Conservation (phyloP, 1,139 yeast species). For the Blastobotrys petasosporus region DNA sequence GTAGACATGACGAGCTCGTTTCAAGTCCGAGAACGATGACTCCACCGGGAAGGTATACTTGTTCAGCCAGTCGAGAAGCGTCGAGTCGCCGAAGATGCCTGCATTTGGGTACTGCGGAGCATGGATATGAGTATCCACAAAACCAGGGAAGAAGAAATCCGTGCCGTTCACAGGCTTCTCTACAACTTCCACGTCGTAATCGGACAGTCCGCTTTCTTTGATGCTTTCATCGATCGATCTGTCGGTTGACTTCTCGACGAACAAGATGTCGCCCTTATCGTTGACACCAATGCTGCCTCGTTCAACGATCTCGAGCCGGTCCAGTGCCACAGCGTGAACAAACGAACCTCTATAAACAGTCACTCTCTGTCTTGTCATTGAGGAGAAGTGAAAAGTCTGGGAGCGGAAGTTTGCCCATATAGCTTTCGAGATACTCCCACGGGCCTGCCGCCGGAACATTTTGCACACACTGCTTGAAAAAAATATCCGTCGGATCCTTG, state of each 20-base stretch:
- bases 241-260: conserved; percentile 31
- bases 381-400: too few relatives aligned
- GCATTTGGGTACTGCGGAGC: conserved; percentile 95
- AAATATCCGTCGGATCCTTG: too few relatives aligned
- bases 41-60: conserved; percentile 88
- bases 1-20: conserved; percentile 57
- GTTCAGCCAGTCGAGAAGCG: conserved; percentile 81
- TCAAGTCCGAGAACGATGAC: conserved; percentile 46
- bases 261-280: conserved; percentile 42
- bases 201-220: conserved; percentile 19
- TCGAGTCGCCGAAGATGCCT: conserved; percentile 83
- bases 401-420: too few relatives aligned
- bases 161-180: conserved; percentile 8
- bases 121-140: conserved; percentile 91
- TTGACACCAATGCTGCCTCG: conserved; percentile 53
- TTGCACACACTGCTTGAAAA: too few relatives aligned
- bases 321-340: conserved; percentile 49
- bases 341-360: conserved; percentile 47
- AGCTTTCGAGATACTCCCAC: too few relatives aligned
- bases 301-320: conserved; percentile 43
- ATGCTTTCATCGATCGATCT: conserved; percentile 17
- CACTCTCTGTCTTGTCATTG: conserved; percentile 15
- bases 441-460: too few relatives aligned
- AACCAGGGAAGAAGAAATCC: conserved; percentile 80
- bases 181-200: conserved; percentile 10